Percentiles rank a stretch among this genome's conserved stretches.
Evolutionary conservation across 805 yeast genomes (phyloP).

Genomic region (Ogataea pignaliae): DNA sequence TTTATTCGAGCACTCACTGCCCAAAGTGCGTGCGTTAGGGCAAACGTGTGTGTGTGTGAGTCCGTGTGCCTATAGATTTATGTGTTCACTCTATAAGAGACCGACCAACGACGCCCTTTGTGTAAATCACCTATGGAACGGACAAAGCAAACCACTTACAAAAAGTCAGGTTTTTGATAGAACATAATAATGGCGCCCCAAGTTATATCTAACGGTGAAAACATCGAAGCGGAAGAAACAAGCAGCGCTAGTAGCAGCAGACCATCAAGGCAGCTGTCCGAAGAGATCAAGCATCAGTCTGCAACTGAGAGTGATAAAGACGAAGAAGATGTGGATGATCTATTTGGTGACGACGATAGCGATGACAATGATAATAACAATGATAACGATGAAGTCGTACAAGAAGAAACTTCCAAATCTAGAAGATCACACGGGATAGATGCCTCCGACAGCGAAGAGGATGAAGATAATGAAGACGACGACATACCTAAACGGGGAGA

Average conservation of each 20-base stretch:
- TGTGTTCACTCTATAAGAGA: too few relatives aligned
- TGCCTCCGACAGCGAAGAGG: constrained; percentile 30
- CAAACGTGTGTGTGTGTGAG: too few relatives aligned
- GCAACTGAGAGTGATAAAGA: constrained; percentile 5
- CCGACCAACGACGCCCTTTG: too few relatives aligned
- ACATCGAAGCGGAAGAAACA: not conserved
- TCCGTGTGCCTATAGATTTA: too few relatives aligned
- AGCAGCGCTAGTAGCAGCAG: not conserved
- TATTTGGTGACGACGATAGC: constrained; percentile 32
- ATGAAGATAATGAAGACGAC: constrained; percentile 29
- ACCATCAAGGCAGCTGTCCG: not conserved
- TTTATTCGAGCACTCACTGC: too few relatives aligned
- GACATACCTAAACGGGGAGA: constrained; percentile 31
- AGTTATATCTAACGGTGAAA: constrained; percentile 2
- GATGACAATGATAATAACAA: constrained; percentile 14
- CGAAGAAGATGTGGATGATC: constrained; percentile 33
- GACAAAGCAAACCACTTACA: too few relatives aligned
- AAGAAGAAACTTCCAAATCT: constrained; percentile 15
- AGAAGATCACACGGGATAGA: constrained; percentile 10
- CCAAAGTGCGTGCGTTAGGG: too few relatives aligned
- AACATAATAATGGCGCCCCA: not conserved
- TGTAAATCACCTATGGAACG: too few relatives aligned
- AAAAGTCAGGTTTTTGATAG: too few relatives aligned
- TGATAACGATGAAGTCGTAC: constrained; percentile 17
- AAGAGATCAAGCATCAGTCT: not conserved